Conservation (phyloP, 805 yeast species). For the Schwanniomyces pseudopolymorphus region DNA sequence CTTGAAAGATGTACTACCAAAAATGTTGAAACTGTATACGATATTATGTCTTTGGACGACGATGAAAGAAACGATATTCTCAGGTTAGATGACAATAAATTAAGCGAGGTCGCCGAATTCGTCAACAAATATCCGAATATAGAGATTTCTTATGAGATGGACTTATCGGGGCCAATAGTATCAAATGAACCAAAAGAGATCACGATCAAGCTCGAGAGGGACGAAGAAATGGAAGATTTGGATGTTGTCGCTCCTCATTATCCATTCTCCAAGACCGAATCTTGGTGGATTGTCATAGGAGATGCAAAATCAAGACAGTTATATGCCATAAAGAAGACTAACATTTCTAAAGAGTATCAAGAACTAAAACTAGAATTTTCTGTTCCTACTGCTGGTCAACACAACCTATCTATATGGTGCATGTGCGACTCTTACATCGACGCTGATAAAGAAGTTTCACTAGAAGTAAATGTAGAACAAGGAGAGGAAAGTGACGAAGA, state of each 20-base stretch:
- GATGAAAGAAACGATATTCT: conserved; percentile 66
- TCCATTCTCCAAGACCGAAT: conserved; percentile 62
- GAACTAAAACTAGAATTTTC: conserved; percentile 53
- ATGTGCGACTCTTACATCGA: conserved; percentile 91
- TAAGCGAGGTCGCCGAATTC: conserved; percentile 76
- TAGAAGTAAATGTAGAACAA: conserved; percentile 47
- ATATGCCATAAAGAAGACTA: conserved; percentile 69
- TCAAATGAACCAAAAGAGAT: conserved; percentile 52
- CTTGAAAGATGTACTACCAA: conserved; percentile 53
- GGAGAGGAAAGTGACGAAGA: conserved; percentile 6
- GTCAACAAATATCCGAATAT: conserved; percentile 88
- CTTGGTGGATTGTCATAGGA: conserved; percentile 90
- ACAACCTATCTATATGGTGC: conserved; percentile 72
- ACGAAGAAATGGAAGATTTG: conserved; percentile 72
- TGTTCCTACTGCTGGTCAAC: conserved; percentile 60
- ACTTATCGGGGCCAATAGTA: conserved; percentile 36
- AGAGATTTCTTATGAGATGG: conserved; percentile 60
- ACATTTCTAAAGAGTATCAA: conserved; percentile 53
- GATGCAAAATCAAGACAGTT: conserved; percentile 57
- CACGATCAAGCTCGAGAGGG: conserved; percentile 55
- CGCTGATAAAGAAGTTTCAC: conserved; percentile 77
- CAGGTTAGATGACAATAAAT: conserved; percentile 47
- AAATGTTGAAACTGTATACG: conserved; percentile 71
- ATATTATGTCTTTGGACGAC: conserved; percentile 78
- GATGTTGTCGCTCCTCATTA: conserved; percentile 57